These are phyloP conservation scores for Lichina pygmaea DNA, from an alignment of 495 filamentous ascomycete species.

Conservation along the genomic window DNA sequence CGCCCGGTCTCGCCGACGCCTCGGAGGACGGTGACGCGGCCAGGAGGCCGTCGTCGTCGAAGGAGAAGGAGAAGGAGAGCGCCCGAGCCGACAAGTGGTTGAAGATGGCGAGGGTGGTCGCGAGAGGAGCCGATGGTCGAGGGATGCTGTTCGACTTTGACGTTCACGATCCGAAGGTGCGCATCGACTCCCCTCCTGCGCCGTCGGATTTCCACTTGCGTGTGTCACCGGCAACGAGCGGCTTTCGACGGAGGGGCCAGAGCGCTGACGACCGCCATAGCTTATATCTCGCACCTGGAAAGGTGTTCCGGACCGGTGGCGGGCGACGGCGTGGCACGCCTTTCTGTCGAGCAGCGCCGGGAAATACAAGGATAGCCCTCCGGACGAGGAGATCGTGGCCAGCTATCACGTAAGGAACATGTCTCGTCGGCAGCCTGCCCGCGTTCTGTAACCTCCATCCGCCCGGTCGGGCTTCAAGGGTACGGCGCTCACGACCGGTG, in stretches of 20 bases:
- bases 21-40: conserved; percentile 30
- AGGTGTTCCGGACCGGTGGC: conserved; percentile 91
- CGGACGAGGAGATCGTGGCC: conserved; percentile 44
- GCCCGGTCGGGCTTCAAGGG: background rate
- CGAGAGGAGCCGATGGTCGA: conserved; percentile 25
- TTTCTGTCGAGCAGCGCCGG: conserved; percentile 73
- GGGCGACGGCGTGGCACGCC: conserved; percentile 77
- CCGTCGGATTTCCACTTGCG: background rate
- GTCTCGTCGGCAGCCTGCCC: background rate
- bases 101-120: conserved; percentile 65
- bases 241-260: background rate
- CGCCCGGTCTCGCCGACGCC: conserved; percentile 33
- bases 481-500: background rate
- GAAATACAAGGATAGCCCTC: conserved; percentile 25
- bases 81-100: conserved; percentile 81
- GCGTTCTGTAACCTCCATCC: background rate
- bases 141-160: conserved; percentile 87
- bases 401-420: conserved; percentile 4
- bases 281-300: conserved; percentile 88
- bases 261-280: conserved; percentile 1
- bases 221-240: background rate
- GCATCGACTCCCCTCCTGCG: background rate
- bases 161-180: conserved; percentile 39
- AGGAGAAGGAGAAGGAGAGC: conserved; percentile 52
- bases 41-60: conserved; percentile 9